Base-by-base conservation (phyloP, 345 rosid genomes). In the Isatis tinctoria region DNA sequence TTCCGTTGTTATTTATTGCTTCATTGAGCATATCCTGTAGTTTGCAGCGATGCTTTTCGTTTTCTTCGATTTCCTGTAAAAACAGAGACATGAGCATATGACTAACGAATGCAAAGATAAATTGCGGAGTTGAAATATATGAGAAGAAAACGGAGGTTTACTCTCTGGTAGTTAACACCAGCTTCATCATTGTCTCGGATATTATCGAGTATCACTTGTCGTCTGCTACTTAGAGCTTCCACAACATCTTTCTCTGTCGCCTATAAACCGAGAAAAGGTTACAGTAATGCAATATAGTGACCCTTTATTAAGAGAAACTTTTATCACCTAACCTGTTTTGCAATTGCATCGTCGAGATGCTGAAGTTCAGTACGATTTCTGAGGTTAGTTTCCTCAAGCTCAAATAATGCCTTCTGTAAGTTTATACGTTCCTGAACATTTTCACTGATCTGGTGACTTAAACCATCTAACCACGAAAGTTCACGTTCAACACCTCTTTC, bases 121-220 rank as follows among this genome's bases (percentile, higher is more conserved):
- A 35, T 44, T 67, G 16, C 59, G 9, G 11, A 35, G 53, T 20
- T 35, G 56, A 44, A 51, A 28, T 20, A 64, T 33, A 35, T 12
- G 47, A 33, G 26, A 5, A 57, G 37, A 68, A 43, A 68, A 35
- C 20, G 12, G 20, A 26, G 70, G 67, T 57, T 79, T 78, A 93
- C 98, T 91, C 86, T 85, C 51, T 81, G 87, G 79, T 94, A 91
- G 78, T 81, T 87, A 73, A 84, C 77, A 64, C 95, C 95, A 43
- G 95, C 87, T 80, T 94, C 98, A 78, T 94, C 98, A 70, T 94
- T 94, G 75, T 94, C 98, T 16, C 96, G 90, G 74, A 94, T 90
- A 78, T 94, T 91, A 84, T 94, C 98, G 39, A 94, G 98, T 84
- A 91, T 91, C 45, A 83, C 84, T 90, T 87, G 97, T 66, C 93